These are phyloP conservation scores for Candida patagonica DNA, from an alignment of 805 yeast genomes.

Conservation along the genomic window DNA sequence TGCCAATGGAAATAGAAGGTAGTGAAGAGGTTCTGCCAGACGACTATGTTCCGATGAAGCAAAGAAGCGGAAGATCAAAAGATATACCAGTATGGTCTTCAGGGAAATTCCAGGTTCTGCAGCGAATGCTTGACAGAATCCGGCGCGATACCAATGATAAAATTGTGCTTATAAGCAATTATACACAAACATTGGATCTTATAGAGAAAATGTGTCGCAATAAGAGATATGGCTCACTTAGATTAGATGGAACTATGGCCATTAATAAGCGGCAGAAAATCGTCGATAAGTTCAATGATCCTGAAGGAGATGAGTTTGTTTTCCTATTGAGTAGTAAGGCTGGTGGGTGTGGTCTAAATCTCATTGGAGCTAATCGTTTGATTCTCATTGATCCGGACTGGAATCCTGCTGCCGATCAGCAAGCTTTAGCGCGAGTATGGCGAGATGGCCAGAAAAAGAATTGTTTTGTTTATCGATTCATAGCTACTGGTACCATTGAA, in stretches of 20 bases:
- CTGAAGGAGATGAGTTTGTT: slow-evolving; percentile 78
- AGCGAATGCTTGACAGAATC: slow-evolving; percentile 73
- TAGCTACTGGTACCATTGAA: slow-evolving; percentile 90
- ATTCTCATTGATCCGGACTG: slow-evolving; percentile 88
- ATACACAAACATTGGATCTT: slow-evolving; percentile 87
- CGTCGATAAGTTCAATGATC: slow-evolving; percentile 87
- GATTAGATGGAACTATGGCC: slow-evolving; percentile 89
- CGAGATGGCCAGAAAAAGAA: slow-evolving; percentile 98
- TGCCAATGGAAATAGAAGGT: slow-evolving; percentile 74
- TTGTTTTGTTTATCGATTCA: slow-evolving; percentile 89
- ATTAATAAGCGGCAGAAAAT: slow-evolving; percentile 87
- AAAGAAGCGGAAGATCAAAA: slow-evolving; percentile 42
- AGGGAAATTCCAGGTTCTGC: slow-evolving; percentile 79
- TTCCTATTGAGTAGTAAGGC: slow-evolving; percentile 90
- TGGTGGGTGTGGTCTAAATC: slow-evolving; percentile 97
- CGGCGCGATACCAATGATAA: slow-evolving; percentile 81
- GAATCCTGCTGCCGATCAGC: slow-evolving; percentile 99
- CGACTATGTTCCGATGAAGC: slow-evolving; percentile 47
- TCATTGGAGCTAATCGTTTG: slow-evolving; percentile 91
- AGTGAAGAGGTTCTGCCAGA: slow-evolving; percentile 53
- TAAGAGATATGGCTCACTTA: slow-evolving; percentile 61
- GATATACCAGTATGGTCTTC: slow-evolving; percentile 75
- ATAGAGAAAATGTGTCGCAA: slow-evolving; percentile 78
- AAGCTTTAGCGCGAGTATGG: slow-evolving; percentile 96
- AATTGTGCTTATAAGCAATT: slow-evolving; percentile 88